Evolutionary conservation across 495 filamentous ascomycete genomes (phyloP), one percentile per base, ranked within the genome.

Genomic region (Aspergillus nidulans): DNA sequence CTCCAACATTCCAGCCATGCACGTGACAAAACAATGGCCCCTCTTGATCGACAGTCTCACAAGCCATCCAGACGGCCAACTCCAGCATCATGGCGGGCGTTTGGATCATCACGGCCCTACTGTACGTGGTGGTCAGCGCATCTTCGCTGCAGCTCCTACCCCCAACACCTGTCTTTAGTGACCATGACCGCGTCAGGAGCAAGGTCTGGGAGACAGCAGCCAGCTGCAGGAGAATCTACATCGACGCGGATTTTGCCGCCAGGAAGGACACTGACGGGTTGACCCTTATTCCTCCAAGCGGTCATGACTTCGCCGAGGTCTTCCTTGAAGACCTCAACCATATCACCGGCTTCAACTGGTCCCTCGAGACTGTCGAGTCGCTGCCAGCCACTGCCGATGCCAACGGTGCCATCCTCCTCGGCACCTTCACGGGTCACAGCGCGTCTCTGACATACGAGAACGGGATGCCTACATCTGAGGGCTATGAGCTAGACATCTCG

Each of bases 231-330:
- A 60, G 55, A 7, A 66, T 71, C 48, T 71, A 65, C 21, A 49
- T 71, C 7, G 38, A 58, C 8, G 38, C 56, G 1, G 43, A 28
- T 10, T 66, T 70, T 23, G 61, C 63, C 0, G 53, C 51, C 0
- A 50, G 51, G 46, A 56, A 49, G 9, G 69, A 72, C 46, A 49
- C 65, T 36, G 43, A 71, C 56, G 77, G 79, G 2, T 57, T 80
- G 16, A 82, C 78, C 0, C 63, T 82, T 12, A 80, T 81, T n/a
- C 80, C 80, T 6, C 78, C 80, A 0, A 71, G 75, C 0, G 70
- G 70, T 1, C 57, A 57, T 20, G 74, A 79, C 5, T 83, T 82
- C 34, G 78, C 79, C 6, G 53, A 66, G 19, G 73, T 68, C 0
- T 80, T 82, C 43, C 62, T 66, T 41, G 49, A 69, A 2, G 80